Conservation (phyloP, 176 grass and related monocot genomes). For the Rhipidocladum racemiflorum region DNA sequence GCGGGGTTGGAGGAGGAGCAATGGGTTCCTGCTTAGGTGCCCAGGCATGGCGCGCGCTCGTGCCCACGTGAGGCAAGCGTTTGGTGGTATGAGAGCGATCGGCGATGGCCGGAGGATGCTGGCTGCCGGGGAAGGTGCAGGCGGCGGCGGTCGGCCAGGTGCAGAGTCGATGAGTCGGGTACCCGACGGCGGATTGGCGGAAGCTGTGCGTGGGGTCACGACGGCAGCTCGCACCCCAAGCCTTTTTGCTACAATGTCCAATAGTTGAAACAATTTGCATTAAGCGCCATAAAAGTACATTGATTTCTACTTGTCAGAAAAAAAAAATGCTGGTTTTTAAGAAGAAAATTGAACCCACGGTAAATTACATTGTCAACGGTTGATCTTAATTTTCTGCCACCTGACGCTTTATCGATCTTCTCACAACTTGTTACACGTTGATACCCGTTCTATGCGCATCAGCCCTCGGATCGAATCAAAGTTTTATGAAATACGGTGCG, state of each 20-base stretch:
- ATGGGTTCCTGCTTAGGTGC: not conserved
- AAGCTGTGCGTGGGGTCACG: too few relatives aligned
- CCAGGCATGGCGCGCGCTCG: slow-evolving; percentile 27
- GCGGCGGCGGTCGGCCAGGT: not conserved
- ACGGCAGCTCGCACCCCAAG: not conserved
- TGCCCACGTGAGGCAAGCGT: not conserved
- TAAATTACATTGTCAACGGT: too few relatives aligned
- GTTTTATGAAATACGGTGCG: too few relatives aligned
- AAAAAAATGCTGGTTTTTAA: too few relatives aligned
- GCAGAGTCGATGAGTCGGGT: not conserved
- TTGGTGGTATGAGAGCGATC: not conserved
- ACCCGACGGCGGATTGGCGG: not conserved
- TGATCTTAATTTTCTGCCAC: too few relatives aligned
- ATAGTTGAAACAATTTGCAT: not conserved
- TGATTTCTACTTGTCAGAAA: too few relatives aligned
- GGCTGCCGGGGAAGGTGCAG: not conserved
- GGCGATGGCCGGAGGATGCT: not conserved
- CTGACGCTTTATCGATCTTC: too few relatives aligned
- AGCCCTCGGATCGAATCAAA: too few relatives aligned
- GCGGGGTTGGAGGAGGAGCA: slow-evolving; percentile 14
- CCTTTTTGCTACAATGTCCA: not conserved
- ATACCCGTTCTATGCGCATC: too few relatives aligned
- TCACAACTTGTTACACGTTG: too few relatives aligned
- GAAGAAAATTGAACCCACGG: too few relatives aligned
- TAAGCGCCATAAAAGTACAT: not conserved